Evolutionary conservation across 306 rosid species (phyloP), one percentile per base, ranked within the genome.

Genomic region (Arachis hypogaea): DNA sequence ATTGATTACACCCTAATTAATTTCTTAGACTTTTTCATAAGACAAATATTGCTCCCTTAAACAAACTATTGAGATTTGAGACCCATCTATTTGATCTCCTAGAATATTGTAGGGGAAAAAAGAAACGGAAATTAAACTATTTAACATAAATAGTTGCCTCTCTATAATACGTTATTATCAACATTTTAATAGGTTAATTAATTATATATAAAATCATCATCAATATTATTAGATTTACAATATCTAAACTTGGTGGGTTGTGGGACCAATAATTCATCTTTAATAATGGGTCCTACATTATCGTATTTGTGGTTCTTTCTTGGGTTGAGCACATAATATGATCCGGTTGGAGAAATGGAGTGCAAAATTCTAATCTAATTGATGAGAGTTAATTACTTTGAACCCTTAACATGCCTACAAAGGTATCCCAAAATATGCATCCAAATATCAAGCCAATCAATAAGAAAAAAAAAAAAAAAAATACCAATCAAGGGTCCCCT

Each of bases 331-430:
- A 78, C 69, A 22, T 22, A 22, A 22, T 33, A 83, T 83, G 80
- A 89, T 89, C 76, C 51, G 73, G 96, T 85, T 89, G 88, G 81
- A 83, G 82, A 69, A 69, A 36, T 72, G 85, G 90, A 75, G 64
- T 72, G 77, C 90, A 87, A 38, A 66, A 76, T 79, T 76, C 74
- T 71, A 52, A 38, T 66, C 78, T 64, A 59, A 41, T 30, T 66
- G 55, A 77, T 56, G 75, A 77, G 45, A 79, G 52, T 77, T 43
- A 44, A 88, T 80, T 71, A 82, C 74, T 80, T 81, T 72, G 80
- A 82, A 66, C 66, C 85, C 83, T 73, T 76, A 38, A 63, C 63
- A 80, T 84, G 82, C 87, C 86, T 77, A 74, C 85, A 85, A 67
- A 4, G 56, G 66, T 7, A 11, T 14, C 14, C 14, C 14, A 14